Conservation (phyloP, 768 basidiomycete species). For the Macrolepiota albuminosa region DNA sequence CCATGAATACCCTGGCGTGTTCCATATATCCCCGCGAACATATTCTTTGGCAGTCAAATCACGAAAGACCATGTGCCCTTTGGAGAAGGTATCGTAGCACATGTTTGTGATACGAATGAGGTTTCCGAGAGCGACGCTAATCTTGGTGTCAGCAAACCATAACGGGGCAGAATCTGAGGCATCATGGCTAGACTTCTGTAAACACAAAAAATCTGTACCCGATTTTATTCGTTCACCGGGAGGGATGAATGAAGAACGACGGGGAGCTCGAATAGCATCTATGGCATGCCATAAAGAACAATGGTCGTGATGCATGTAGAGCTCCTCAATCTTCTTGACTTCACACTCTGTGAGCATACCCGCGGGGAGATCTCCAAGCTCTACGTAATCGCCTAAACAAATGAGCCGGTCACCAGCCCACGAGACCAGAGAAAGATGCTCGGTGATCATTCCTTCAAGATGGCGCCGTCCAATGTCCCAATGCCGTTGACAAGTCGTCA, state of each 20-base stretch:
- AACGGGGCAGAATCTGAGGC: background rate
- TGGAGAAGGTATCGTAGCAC: background rate
- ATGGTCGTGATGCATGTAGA: no score
- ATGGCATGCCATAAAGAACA: background rate
- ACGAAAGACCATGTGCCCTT: background rate
- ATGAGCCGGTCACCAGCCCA: conserved; percentile 22
- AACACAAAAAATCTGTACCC: background rate
- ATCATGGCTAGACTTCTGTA: background rate
- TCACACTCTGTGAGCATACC: background rate
- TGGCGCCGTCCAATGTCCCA: conserved; percentile 1
- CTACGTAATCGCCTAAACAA: conserved; percentile 14
- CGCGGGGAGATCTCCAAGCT: background rate
- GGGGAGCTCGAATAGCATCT: background rate
- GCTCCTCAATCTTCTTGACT: background rate
- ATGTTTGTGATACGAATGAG: background rate
- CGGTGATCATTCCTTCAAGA: background rate
- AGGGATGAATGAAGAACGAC: background rate
- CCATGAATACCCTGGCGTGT: background rate
- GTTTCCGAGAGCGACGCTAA: background rate
- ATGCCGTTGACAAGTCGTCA: conserved; percentile 1
- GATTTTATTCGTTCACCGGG: background rate
- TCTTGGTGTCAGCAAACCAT: background rate
- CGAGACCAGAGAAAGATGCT: background rate
- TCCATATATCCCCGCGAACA: background rate
- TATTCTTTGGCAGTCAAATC: background rate